A percentile compares a stretch with the other conserved stretches of the same genome.
Evolutionary conservation across 139 green algal genomes (phyloP).

Genomic region (Coelastrella sp.): DNA sequence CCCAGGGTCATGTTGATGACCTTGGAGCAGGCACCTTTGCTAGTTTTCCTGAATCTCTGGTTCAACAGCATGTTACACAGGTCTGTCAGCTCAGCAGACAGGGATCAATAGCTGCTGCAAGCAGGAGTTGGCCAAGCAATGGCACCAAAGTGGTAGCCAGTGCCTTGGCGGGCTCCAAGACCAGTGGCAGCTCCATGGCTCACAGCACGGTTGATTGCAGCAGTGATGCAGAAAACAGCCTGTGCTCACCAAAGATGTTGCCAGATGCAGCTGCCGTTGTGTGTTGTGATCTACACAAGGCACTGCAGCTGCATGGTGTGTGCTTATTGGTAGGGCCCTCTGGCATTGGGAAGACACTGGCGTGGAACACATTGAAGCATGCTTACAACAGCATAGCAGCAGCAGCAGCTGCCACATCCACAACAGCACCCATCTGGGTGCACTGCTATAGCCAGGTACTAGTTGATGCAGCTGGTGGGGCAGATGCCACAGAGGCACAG

Average conservation of each 20-base stretch:
- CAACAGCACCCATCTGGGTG: slow-evolving; percentile 10
- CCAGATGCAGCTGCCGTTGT: neutral
- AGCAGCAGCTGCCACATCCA: too few species aligned
- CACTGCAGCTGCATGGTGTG: slow-evolving; percentile 23
- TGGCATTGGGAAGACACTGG: slow-evolving; percentile 10
- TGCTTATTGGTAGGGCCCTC: neutral
- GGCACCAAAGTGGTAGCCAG: neutral
- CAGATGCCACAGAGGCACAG: neutral
- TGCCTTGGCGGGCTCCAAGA: neutral
- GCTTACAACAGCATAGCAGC: neutral
- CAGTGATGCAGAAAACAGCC: neutral
- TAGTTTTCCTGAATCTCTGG: too few species aligned
- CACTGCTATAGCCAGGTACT: neutral
- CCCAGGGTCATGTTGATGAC: too few species aligned
- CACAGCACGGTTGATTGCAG: neutral
- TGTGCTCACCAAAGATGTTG: neutral
- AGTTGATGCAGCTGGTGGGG: neutral
- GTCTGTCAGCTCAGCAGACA: neutral
- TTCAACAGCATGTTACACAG: neutral
- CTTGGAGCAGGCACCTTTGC: too few species aligned
- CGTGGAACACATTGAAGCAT: neutral
- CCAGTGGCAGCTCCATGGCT: neutral
- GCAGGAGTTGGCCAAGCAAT: neutral
- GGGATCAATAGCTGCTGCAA: neutral
- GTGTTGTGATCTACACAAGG: neutral